Evolutionary conservation across 73 alveolate genomes (phyloP), one percentile per base, ranked within the genome.

Genomic region (Halteria grandinella): DNA sequence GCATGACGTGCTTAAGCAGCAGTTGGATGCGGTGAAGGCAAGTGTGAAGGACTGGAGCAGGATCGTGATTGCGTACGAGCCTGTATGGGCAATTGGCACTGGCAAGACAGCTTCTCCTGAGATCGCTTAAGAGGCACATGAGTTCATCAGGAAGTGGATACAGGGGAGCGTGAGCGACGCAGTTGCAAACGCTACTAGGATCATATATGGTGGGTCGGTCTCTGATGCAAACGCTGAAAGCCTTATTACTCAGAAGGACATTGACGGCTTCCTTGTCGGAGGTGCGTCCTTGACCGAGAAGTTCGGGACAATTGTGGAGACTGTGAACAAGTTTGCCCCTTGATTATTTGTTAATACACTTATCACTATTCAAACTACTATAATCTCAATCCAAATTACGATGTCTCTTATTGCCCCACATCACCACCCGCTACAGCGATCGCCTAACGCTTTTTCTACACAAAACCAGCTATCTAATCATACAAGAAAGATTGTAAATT

Each of bases 211-310:
- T 8, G 99, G 99, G 32, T 86, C 95, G 53, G 98, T 94, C 15
- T 89, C 79, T 0, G 93, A 89, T 53, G 86, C 29, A 76, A 94
- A 84, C 83, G 87, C 75, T 33, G 70, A 58, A 12, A 23, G 45
- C 7, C 52, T 85, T n/a, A 76, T 76, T 10, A 24, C 6, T 34
- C 55, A 31, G 86, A 82, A 63, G 78, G 92, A 94, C 66, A 79
- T 94, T 51, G 99, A 94, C 52, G 99, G 99, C 59, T 94, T 94
- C 88, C 79, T 94, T 31, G 97, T 94, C 47, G 99, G 98, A 27
- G 98, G 97, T 15, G 99, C 99, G 25, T 92, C 98, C 23, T 76
- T 94, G 55, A 94, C 85, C 82, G 58, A 59, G 23, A 62, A 86
- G 0, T 87, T 87, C 74, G 58, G 48, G 2, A 57, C 47, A 52